phyloP scores from a whole-genome alignment of 1,139 yeast genomes.

The Debaryomyces udenii region DNA sequence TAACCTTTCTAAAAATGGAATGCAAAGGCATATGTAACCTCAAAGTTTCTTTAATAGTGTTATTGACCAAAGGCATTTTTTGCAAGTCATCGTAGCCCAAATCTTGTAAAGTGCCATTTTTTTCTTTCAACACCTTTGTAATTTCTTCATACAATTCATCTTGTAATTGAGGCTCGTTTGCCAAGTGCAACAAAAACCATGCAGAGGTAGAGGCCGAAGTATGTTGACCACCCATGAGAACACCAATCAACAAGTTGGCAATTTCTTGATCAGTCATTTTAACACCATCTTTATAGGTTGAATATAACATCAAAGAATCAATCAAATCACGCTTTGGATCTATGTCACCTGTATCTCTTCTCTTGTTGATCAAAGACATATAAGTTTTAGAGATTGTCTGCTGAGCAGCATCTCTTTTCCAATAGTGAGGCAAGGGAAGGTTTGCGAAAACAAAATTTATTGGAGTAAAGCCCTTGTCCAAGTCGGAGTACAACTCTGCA shows the following conservation, averaged over 20 bases:
- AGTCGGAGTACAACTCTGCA: slow-evolving; percentile 84
- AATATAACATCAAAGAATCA: slow-evolving; percentile 79
- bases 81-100: slow-evolving; percentile 81
- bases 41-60: slow-evolving; percentile 86
- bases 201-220: slow-evolving; percentile 96
- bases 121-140: slow-evolving; percentile 59
- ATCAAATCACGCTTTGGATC: slow-evolving; percentile 82
- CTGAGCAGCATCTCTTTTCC: slow-evolving; percentile 87
- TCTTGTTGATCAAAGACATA: slow-evolving; percentile 70
- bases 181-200: slow-evolving; percentile 91
- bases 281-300: slow-evolving; percentile 90
- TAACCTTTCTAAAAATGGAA: slow-evolving; percentile 91
- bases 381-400: slow-evolving; percentile 77
- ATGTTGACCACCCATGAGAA: slow-evolving; percentile 99
- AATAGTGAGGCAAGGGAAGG: slow-evolving; percentile 85
- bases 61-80: slow-evolving; percentile 78
- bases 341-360: slow-evolving; percentile 76
- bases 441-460: slow-evolving; percentile 93
- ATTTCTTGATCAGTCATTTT: slow-evolving; percentile 94
- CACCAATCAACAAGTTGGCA: slow-evolving; percentile 91
- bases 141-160: slow-evolving; percentile 80
- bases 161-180: slow-evolving; percentile 81
- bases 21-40: slow-evolving; percentile 96
- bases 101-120: slow-evolving; percentile 44
- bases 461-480: slow-evolving; percentile 97